These are phyloP conservation scores for Russula brevipes DNA, from an alignment of 768 basidiomycete genomes.

Conservation along the genomic window DNA sequence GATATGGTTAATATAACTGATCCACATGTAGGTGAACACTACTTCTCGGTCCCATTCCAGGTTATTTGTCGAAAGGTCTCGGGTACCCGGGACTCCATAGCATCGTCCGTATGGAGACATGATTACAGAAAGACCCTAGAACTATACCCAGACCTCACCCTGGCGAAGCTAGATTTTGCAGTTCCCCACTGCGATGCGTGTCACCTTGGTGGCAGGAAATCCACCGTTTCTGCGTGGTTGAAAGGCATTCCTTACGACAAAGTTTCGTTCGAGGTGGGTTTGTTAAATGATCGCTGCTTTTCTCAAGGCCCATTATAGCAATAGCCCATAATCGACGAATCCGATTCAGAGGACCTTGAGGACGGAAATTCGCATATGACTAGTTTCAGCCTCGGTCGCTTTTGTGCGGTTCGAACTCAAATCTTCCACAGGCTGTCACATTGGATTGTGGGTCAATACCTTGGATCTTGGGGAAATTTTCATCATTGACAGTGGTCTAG, in stretches of 20 bases:
- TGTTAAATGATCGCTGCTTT: not conserved
- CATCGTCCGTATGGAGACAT: constrained; percentile 80
- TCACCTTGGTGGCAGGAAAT: constrained; percentile 63
- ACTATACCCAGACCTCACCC: constrained; percentile 58
- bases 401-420: constrained; percentile 63
- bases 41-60: constrained; percentile 67
- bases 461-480: not conserved
- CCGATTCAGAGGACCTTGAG: constrained; percentile 29
- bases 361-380: constrained; percentile 21
- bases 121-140: constrained; percentile 62
- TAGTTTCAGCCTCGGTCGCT: constrained; percentile 64
- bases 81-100: constrained; percentile 66
- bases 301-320: not conserved
- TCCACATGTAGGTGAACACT: constrained; percentile 48
- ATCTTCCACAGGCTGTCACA: constrained; percentile 72
- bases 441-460: constrained; percentile 62
- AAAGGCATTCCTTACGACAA: constrained; percentile 65
- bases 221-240: constrained; percentile 56
- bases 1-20: constrained; percentile 1
- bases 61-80: constrained; percentile 63
- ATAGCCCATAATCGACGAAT: constrained; percentile 18
- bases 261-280: constrained; percentile 58
- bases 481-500: constrained; percentile 34
- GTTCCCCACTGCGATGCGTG: constrained; percentile 78
- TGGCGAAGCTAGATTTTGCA: constrained; percentile 49